Evolutionary conservation across 768 basidiomycete species (phyloP).

Genomic region (Crassisporium funariophilum): DNA sequence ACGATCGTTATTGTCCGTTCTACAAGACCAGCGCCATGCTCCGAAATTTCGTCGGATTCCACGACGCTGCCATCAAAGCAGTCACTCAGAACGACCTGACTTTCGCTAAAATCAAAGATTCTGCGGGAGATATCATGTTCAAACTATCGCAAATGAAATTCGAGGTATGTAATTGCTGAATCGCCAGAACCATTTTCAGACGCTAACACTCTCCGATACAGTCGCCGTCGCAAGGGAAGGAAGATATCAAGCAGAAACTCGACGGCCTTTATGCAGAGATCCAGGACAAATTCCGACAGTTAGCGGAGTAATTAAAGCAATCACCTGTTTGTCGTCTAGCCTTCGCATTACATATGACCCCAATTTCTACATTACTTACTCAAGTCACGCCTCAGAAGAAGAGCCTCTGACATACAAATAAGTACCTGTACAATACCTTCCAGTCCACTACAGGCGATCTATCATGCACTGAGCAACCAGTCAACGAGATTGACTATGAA

Average conservation of each 20-base stretch:
- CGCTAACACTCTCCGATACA: conserved; percentile 33
- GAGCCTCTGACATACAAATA: too few species aligned
- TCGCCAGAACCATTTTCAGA: conserved; percentile 1
- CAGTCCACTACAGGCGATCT: too few species aligned
- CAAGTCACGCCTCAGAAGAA: too few species aligned
- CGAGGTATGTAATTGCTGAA: conserved; percentile 58
- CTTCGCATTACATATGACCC: too few species aligned
- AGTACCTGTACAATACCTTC: too few species aligned
- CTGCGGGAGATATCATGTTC: conserved; percentile 86
- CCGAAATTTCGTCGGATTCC: conserved; percentile 91
- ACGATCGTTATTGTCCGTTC: conserved; percentile 97
- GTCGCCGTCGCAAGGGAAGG: conserved; percentile 92
- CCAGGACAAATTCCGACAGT: conserved; percentile 87
- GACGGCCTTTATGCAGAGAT: conserved; percentile 85
- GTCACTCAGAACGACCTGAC: conserved; percentile 83
- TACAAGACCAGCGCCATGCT: conserved; percentile 99
- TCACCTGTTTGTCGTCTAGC: too few species aligned
- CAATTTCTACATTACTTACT: too few species aligned
- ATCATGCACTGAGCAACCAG: too few species aligned
- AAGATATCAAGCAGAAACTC: conserved; percentile 78
- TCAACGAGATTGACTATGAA: too few species aligned
- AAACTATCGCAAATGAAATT: conserved; percentile 99
- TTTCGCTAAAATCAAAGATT: conserved; percentile 86
- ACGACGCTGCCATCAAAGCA: conserved; percentile 86
- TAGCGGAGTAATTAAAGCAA: conserved; percentile 61